phyloP scores from a whole-genome alignment of 805 yeast genomes.

The Wickerhamiella qilinensis region DNA sequence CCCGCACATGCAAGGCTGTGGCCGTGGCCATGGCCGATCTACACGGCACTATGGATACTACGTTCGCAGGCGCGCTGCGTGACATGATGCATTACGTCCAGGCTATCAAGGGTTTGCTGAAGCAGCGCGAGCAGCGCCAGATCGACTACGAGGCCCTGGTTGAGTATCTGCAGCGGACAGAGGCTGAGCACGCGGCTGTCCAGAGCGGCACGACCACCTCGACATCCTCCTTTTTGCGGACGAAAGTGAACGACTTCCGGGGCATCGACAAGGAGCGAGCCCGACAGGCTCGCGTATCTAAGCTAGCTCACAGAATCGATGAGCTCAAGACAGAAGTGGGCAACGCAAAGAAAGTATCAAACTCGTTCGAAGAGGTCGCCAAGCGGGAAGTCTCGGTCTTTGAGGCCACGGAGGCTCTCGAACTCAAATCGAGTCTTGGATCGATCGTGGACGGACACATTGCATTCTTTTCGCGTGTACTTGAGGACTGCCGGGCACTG shows the following conservation, averaged over 20 bases:
- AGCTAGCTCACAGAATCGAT: constrained; percentile 33
- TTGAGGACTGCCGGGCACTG: constrained; percentile 47
- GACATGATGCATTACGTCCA: constrained; percentile 73
- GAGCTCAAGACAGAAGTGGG: constrained; percentile 35
- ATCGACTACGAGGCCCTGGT: constrained; percentile 76
- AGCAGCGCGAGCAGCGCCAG: constrained; percentile 77
- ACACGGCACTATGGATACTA: constrained; percentile 47
- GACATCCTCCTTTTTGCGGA: constrained; percentile 35
- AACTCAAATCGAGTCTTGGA: constrained; percentile 53
- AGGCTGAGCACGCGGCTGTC: constrained; percentile 42
- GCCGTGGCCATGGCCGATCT: constrained; percentile 29
- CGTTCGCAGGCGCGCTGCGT: constrained; percentile 65
- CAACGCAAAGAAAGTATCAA: constrained; percentile 33
- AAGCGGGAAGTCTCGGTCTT: constrained; percentile 46
- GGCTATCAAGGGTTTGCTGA: constrained; percentile 51
- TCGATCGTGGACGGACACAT: constrained; percentile 66
- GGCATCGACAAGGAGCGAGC: constrained; percentile 46
- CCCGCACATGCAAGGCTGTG: constrained; percentile 30
- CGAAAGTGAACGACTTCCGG: constrained; percentile 43
- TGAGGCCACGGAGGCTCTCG: constrained; percentile 64
- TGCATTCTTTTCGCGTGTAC: constrained; percentile 49
- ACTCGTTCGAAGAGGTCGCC: constrained; percentile 40
- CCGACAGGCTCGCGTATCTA: constrained; percentile 34
- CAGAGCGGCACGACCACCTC: constrained; percentile 26
- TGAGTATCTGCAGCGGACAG: constrained; percentile 60